Percentiles rank a stretch among this genome's conserved stretches.
These are phyloP conservation scores for Neonectria hederae DNA, from an alignment of 2,329 filamentous ascomycete genomes.

Conservation along the genomic window DNA sequence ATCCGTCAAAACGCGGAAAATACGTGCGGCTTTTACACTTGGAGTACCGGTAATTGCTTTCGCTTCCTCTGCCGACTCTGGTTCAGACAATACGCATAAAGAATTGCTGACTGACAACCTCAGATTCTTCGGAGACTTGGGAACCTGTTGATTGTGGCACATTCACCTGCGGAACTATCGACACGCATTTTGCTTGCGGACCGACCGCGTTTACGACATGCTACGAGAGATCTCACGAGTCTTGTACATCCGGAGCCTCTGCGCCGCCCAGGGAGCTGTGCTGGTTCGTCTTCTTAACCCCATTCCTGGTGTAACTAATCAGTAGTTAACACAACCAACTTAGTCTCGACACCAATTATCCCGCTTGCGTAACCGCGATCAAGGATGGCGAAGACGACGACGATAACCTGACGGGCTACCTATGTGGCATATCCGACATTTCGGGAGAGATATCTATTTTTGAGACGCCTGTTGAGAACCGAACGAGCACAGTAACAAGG, in stretches of 20 bases:
- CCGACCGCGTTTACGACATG: neutral
- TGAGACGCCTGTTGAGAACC: neutral
- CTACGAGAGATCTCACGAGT: neutral
- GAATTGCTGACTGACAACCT: neutral
- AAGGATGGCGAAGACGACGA: neutral
- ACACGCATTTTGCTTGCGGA: neutral
- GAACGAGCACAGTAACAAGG: neutral
- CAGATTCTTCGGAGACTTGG: neutral
- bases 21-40: neutral
- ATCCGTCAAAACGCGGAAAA: neutral
- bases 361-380: constrained; percentile 6
- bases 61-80: neutral
- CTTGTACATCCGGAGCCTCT: neutral
- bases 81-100: neutral
- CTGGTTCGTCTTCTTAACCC: neutral
- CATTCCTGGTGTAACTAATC: neutral
- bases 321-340: neutral
- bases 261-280: neutral
- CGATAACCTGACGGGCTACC: constrained; percentile 1
- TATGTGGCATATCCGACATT: neutral
- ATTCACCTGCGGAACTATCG: neutral
- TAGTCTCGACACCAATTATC: neutral
- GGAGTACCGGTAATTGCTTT: neutral
- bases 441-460: neutral
- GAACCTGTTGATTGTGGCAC: neutral